These are phyloP conservation scores for Penstemon davidsonii DNA, from an alignment of 257 asterid species.

Conservation along the genomic window DNA sequence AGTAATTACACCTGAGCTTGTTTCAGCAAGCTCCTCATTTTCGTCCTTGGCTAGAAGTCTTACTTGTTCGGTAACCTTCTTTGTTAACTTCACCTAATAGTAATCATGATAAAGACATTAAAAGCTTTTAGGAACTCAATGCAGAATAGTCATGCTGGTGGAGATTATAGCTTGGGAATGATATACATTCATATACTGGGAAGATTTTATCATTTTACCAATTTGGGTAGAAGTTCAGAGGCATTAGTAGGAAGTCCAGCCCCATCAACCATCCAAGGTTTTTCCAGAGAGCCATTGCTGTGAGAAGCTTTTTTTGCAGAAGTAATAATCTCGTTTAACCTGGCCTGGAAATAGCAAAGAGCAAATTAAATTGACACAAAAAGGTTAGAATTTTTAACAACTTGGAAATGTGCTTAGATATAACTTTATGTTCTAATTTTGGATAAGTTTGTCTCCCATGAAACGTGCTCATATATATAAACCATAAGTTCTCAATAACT, in stretches of 20 bases:
- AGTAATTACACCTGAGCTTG: constrained; percentile 71
- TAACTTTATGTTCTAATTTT: neutral
- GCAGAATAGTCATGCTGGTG: neutral
- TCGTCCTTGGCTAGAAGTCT: constrained; percentile 84
- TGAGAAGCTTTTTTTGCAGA: constrained; percentile 42
- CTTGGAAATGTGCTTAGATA: neutral
- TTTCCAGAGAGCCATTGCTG: constrained; percentile 45
- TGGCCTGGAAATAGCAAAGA: constrained; percentile 52
- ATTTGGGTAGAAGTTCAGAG: constrained; percentile 63
- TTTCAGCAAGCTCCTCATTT: constrained; percentile 75
- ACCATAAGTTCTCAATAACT: no score
- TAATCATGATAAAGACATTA: constrained; percentile 7
- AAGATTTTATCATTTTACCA: constrained; percentile 46
- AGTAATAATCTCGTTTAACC: constrained; percentile 75
- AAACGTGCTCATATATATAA: neutral
- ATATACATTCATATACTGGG: no score
- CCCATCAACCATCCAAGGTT: constrained; percentile 96
- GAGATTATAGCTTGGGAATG: no score
- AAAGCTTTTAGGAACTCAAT: neutral
- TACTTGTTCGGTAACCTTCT: constrained; percentile 96
- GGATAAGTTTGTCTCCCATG: neutral
- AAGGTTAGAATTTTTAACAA: constrained; percentile 5
- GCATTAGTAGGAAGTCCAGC: constrained; percentile 82
- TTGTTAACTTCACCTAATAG: constrained; percentile 73
- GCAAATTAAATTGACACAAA: neutral